Conservation (phyloP, 148 eudicot genomes). For the Dianthus caryophyllus region DNA sequence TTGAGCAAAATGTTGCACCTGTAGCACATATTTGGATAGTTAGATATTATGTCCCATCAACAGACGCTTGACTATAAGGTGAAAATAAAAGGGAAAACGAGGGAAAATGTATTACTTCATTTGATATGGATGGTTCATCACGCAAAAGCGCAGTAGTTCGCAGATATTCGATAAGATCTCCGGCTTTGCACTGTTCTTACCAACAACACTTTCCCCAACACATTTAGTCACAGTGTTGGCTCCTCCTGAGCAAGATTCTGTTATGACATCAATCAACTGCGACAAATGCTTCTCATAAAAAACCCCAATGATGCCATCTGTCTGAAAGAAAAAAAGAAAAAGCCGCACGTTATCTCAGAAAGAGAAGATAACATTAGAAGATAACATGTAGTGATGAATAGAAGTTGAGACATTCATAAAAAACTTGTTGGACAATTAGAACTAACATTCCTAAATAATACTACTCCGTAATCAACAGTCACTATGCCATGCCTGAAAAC, state of each 20-base stretch:
- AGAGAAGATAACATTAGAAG: not conserved
- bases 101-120: constrained; percentile 56
- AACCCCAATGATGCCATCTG: constrained; percentile 68
- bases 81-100: not conserved
- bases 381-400: not conserved
- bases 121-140: constrained; percentile 77
- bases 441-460: constrained; percentile 15
- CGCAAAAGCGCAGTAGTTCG: constrained; percentile 87
- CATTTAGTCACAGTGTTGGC: constrained; percentile 31
- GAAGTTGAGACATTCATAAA: constrained; percentile 6
- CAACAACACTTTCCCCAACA: constrained; percentile 30
- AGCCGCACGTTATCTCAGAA: no score
- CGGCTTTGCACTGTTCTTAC: constrained; percentile 47
- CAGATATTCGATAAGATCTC: constrained; percentile 81
- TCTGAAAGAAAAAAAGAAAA: constrained; percentile 36
- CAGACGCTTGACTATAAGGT: constrained; percentile 9
- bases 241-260: constrained; percentile 56
- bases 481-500: not conserved
- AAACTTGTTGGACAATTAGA: constrained; percentile 25
- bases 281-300: constrained; percentile 90
- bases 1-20: constrained; percentile 81
- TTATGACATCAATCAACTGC: constrained; percentile 75
- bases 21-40: constrained; percentile 24
- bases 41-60: constrained; percentile 6
- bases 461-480: no score